Evolutionary conservation across 306 rosid species (phyloP).

Genomic region (Morella rubra): DNA sequence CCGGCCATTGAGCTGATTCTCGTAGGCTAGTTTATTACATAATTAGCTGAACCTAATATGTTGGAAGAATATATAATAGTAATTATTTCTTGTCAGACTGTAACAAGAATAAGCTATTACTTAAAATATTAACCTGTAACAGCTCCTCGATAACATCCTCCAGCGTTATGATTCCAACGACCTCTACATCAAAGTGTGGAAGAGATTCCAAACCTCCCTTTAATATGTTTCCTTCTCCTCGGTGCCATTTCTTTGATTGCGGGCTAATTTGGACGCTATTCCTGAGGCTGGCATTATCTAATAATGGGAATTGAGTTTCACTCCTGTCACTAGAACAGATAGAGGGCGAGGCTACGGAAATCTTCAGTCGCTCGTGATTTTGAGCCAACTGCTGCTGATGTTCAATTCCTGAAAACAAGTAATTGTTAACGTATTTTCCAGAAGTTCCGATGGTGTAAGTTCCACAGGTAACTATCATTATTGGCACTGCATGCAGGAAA

Average conservation of each 20-base stretch:
- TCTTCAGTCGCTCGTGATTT: conserved; percentile 26
- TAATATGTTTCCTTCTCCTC: conserved; percentile 24
- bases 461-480: background rate
- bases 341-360: conserved; percentile 13
- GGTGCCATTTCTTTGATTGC: conserved; percentile 24
- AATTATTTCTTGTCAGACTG: too few relatives aligned
- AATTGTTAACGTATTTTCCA: background rate
- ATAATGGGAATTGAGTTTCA: conserved; percentile 34
- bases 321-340: conserved; percentile 23
- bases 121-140: conserved; percentile 54
- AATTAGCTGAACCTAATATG: too few relatives aligned
- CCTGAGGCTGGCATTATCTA: conserved; percentile 26
- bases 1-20: too few relatives aligned
- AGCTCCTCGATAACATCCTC: conserved; percentile 90
- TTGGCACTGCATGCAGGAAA: too few relatives aligned
- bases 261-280: conserved; percentile 7
- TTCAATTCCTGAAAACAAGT: background rate
- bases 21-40: too few relatives aligned
- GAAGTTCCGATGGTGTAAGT: background rate
- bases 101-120: background rate
- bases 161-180: conserved; percentile 73
- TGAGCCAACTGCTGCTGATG: conserved; percentile 5
- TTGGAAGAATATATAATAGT: too few relatives aligned
- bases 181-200: conserved; percentile 49
- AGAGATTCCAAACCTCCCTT: conserved; percentile 37